Base-by-base conservation (phyloP, 495 filamentous ascomycete species). In the Xylaria venustula region DNA sequence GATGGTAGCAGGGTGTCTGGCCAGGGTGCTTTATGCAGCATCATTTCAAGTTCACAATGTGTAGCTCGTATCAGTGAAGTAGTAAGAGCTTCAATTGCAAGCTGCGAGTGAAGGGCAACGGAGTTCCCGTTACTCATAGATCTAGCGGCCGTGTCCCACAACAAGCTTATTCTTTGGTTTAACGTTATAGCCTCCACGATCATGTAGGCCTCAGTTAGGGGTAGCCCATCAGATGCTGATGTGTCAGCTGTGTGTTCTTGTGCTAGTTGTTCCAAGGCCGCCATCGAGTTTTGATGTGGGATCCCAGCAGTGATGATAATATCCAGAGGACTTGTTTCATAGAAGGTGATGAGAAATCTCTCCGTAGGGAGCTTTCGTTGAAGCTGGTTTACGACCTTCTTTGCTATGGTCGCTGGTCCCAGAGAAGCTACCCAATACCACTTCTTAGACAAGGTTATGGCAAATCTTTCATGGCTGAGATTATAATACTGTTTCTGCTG, bases 351-450 rank as follows among this genome's bases (percentile, higher is more conserved):
- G 28, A 50, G 47, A 50, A 50, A 50, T 34, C 47, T 50, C 47
- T 34, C 47, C 28, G 47, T 34, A 28, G 47, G 47, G 47, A 50
- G 47, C 47, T 50, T 50, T 34, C n/a, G 47, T 28, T 17, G 47
- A 50, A 50, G 47, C 47, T 50, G 26, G n/a, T 50, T 50, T 50
- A 28, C 47, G 47, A 50, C 47, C 23, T 50, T 50, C 47, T 19
- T 50, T 34, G 47, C 26, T n/a, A 50, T 7, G 28, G 47, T 50
- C 47, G 30, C 28, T 50, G 47, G 47, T 28, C 9, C 20, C 47
- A 7, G 28, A 50, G 28, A 20, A 19, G n/a, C n/a, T 48, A 28
- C 23, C 19, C 19, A n/a, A 50, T 50, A 1, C 26, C 47, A 50
- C 28, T 50, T 50, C n/a, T 50, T 32, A 32, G 47, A 34, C 28